Base-by-base conservation (phyloP, 441 rosid genomes). In the Populus hybrid region DNA sequence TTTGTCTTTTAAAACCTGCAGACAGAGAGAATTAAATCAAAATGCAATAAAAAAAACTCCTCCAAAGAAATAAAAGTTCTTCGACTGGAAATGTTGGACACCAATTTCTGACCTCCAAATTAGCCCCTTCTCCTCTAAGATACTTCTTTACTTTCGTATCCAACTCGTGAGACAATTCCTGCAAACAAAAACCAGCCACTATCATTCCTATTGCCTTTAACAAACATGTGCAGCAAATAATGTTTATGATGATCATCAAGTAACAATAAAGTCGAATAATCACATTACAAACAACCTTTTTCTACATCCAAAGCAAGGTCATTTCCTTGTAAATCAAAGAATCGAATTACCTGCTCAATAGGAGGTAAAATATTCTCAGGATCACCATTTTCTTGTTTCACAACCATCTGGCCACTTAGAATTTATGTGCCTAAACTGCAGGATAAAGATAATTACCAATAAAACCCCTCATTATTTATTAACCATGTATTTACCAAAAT, bases 121-220 rank as follows among this genome's bases (percentile, higher is more conserved):
- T 79, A 69, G 93, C 90, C 69, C 81, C 90, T 66, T 87, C 93
- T 77, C 97, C 99, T 89, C 98, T 87, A 69, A 90, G 90, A 83
- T 91, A 91, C 83, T 90, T 93, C 84, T 89, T 89, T n/a, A 85
- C 86, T 54, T 85, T 86, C 20, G 81, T 73, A 70, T 94, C 94
- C 75, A 89, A 83, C 77, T 90, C 96, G 24, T 83, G 83, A 73
- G 84, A 70, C 8, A 82, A 84, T 81, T 87, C 91, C 91, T 88
- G 87, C 77, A 86, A 66, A 76, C 40, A 69, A 21, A 57, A 76
- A 69, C 14, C 2, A 80, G 12, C 38, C 14, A 68, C 46, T 8
- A 69, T 74, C 12, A 73, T 24, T 40, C n/a, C 59, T 16, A 16
- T 16, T 1, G 59, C 59, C 59, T 16, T 5, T 4, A 50, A 50